phyloP scores from a whole-genome alignment of 306 rosid species.

The Echinosophora koreensis region DNA sequence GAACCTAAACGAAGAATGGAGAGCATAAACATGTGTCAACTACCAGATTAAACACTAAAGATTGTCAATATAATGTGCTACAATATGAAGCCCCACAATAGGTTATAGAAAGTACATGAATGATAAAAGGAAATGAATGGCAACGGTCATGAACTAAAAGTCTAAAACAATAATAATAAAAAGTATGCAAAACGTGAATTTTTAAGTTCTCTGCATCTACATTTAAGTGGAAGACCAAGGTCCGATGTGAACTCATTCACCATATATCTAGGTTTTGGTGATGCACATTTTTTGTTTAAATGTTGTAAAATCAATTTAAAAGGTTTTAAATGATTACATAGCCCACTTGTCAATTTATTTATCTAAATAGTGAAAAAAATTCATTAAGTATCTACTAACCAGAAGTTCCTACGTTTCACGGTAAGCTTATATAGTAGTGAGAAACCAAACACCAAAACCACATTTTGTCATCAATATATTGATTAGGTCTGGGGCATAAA shows the following conservation, averaged over 20 bases:
- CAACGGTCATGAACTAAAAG: background rate
- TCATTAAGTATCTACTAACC: background rate
- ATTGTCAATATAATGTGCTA: background rate
- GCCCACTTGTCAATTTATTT: too few species aligned
- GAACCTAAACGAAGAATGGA: conserved; percentile 61
- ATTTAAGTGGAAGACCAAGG: conserved; percentile 2
- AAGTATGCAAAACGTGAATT: background rate
- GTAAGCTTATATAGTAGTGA: background rate
- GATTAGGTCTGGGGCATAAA: background rate
- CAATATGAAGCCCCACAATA: background rate
- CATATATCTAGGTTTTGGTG: conserved; percentile 20
- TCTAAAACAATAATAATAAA: conserved; percentile 20
- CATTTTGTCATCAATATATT: background rate
- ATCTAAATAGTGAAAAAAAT: too few species aligned
- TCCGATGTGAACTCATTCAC: conserved; percentile 19
- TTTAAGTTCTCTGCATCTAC: conserved; percentile 12
- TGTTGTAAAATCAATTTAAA: background rate
- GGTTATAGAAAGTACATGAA: conserved; percentile 2
- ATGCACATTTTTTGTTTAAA: conserved; percentile 16
- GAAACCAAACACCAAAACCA: background rate
- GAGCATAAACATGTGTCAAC: conserved; percentile 17
- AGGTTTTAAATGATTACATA: background rate
- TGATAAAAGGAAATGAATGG: conserved; percentile 32
- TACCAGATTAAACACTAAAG: conserved; percentile 19
- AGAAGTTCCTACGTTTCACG: background rate